phyloP scores from a whole-genome alignment of 495 filamentous ascomycete genomes.

The Baudoinia panamericana region DNA sequence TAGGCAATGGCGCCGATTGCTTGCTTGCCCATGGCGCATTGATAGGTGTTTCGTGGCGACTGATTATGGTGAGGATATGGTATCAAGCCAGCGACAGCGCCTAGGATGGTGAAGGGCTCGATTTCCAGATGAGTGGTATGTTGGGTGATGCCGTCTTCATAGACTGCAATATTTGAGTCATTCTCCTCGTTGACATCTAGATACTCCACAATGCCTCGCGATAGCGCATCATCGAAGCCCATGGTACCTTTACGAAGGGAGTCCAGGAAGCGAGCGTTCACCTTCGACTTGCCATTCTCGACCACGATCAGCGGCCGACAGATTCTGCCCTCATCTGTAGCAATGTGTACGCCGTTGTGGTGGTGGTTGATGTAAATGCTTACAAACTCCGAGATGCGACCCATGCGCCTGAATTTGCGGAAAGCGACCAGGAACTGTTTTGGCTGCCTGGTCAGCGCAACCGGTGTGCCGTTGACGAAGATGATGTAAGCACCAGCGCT shows the following conservation, averaged over 20 bases:
- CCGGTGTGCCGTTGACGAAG: conserved; percentile 87
- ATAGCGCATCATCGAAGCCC: conserved; percentile 86
- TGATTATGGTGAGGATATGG: conserved; percentile 99
- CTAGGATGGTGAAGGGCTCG: conserved; percentile 92
- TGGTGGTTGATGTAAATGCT: conserved; percentile 92
- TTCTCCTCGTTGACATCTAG: conserved; percentile 98
- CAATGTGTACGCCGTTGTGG: conserved; percentile 81
- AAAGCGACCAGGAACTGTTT: conserved; percentile 74
- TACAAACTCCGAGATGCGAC: conserved; percentile 83
- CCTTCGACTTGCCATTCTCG: conserved; percentile 65
- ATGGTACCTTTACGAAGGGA: conserved; percentile 66
- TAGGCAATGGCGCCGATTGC: conserved; percentile 95
- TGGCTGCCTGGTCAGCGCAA: conserved; percentile 67
- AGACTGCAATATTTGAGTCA: conserved; percentile 80
- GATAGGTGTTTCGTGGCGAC: conserved; percentile 96
- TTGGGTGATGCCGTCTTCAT: conserved; percentile 65
- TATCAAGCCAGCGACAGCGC: conserved; percentile 93
- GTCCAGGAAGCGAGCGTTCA: conserved; percentile 61
- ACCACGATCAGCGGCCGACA: conserved; percentile 92
- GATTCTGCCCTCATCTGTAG: conserved; percentile 91
- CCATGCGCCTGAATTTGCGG: conserved; percentile 69
- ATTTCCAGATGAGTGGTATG: conserved; percentile 91
- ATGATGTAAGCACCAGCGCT: conserved; percentile 71
- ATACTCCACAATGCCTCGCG: conserved; percentile 81
- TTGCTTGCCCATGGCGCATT: conserved; percentile 99